Conservation (phyloP, 2,329 filamentous ascomycete species). For the Zasmidium citrigriseum region DNA sequence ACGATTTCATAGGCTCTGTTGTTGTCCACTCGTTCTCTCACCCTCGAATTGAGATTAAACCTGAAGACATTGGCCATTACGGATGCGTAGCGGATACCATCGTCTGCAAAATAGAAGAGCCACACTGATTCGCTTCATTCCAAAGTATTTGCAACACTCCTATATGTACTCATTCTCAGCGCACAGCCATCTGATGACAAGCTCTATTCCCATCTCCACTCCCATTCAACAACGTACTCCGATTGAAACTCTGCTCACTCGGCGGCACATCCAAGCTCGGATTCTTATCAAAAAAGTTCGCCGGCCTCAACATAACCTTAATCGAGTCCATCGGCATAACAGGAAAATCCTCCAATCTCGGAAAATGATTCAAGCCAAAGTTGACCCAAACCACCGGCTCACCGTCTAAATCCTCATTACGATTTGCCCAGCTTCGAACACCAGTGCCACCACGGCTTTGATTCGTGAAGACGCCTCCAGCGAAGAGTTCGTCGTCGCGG, state of each 20-base stretch:
- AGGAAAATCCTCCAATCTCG: constrained; percentile 58
- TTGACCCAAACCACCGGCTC: constrained; percentile 59
- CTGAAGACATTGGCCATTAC: too few species aligned
- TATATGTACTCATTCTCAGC: background rate
- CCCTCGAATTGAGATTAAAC: too few species aligned
- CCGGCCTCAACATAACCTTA: constrained; percentile 58
- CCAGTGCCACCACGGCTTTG: constrained; percentile 57
- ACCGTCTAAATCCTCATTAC: constrained; percentile 53
- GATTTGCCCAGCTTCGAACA: constrained; percentile 52
- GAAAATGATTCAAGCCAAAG: constrained; percentile 60
- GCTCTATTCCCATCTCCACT: constrained; percentile 32
- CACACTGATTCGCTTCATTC: too few species aligned
- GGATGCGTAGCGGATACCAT: too few species aligned
- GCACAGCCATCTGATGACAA: constrained; percentile 20
- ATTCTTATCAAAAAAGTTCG: constrained; percentile 62
- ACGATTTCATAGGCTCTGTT: too few species aligned
- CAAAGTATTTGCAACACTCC: too few species aligned
- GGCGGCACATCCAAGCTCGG: constrained; percentile 60
- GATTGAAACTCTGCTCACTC: constrained; percentile 11
- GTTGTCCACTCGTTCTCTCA: too few species aligned
- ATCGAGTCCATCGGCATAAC: constrained; percentile 62
- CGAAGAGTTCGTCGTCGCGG: constrained; percentile 60
- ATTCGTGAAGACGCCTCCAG: constrained; percentile 55
- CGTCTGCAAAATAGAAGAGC: too few species aligned
- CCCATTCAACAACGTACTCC: constrained; percentile 20